Conservation (phyloP, 768 basidiomycete genomes). For the Boletus rubropictus region DNA sequence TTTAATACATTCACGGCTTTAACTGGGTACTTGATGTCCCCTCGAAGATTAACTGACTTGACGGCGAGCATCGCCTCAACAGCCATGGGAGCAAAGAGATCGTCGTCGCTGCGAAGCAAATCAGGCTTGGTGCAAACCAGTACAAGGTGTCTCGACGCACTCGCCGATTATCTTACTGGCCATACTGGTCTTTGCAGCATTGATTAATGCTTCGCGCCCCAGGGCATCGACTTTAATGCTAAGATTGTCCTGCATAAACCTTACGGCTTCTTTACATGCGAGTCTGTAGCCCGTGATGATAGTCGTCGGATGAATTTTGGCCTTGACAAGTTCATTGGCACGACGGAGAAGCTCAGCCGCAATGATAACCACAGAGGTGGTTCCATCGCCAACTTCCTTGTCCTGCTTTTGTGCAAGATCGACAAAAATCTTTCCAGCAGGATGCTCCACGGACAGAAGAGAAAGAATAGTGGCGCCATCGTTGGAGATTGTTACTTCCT, state of each 20-base stretch:
- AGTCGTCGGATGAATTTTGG: constrained; percentile 97
- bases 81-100: constrained; percentile 96
- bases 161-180: constrained; percentile 96
- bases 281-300: constrained; percentile 98
- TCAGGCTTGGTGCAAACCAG: constrained; percentile 1
- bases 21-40: constrained; percentile 97
- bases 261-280: constrained; percentile 94
- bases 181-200: constrained; percentile 98
- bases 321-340: constrained; percentile 96
- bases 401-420: constrained; percentile 99
- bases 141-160: constrained; percentile 46
- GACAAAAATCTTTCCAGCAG: constrained; percentile 94
- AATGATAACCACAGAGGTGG: constrained; percentile 96
- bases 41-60: constrained; percentile 86
- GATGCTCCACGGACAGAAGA: constrained; percentile 90
- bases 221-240: constrained; percentile 90
- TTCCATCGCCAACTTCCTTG: constrained; percentile 98
- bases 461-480: constrained; percentile 99
- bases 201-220: constrained; percentile 89
- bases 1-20: constrained; percentile 99
- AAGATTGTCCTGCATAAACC: constrained; percentile 96
- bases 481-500: constrained; percentile 99
- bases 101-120: constrained; percentile 69
- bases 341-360: constrained; percentile 95
- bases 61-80: constrained; percentile 99